Evolutionary conservation across 2,329 filamentous ascomycete genomes (phyloP), one percentile per base, ranked within the genome.

Genomic region (Epichloe scottii): DNA sequence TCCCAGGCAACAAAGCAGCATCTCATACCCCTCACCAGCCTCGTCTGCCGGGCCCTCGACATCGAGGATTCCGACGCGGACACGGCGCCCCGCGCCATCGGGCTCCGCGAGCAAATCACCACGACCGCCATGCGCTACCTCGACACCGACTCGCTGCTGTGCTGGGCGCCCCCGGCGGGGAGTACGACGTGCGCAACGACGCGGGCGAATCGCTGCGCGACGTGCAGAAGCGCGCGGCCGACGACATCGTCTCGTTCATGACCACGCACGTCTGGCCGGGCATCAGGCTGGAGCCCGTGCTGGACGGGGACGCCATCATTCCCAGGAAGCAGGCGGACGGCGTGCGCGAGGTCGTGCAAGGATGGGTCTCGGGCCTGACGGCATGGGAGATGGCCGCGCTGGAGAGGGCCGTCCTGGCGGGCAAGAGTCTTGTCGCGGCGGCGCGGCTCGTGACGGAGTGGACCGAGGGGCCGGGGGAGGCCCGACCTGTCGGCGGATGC

Each of bases 91-190:
- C 61, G 60, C 3, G 49, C 53, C 3, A 77, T 47, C 72, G 81
- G 73, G 23, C 74, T 85, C 38, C 77, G 90, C 37, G 64, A 76
- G 0, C 71, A 77, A 40, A 82, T 96, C 45, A 71, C 85, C 15
- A 73, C 71, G 17, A 83, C 81, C 56, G 70, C 93, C 48, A 78
- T 97, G 75, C 79, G 85, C 45, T 97, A 97, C 67, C 77, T 98
- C 26, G 83, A 89, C 60, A 97, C 93, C 1, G 93, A 98, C 69
- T 90, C 88, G 0, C 71, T 97, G 37, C 79, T 98, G 2, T 97
- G 91, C 77, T 95, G 89, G 87, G 89, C 77, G 23, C 75, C 79
- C 40, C 72, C 73, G 2, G 71, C 75, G 1, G 68, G 37, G 68
- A 81, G 40, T 66, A 71, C 33, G 69, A 76, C 47, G 61, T 65